Evolutionary conservation across 257 asterid species (phyloP).

Genomic region (Craterostigma plantagineum): DNA sequence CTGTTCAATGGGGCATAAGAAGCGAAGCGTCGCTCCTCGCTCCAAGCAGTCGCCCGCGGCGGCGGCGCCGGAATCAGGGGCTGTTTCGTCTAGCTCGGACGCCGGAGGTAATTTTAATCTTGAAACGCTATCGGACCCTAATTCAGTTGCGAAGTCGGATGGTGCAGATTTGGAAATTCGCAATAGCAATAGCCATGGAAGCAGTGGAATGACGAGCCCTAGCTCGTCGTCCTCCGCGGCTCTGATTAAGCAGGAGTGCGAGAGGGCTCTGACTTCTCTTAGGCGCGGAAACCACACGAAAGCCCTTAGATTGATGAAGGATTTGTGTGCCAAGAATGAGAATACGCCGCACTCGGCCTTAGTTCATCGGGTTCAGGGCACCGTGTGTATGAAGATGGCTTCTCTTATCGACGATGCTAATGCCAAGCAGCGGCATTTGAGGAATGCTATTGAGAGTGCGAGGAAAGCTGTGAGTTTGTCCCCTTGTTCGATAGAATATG

Average conservation of each 20-base stretch:
- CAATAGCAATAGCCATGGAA: background rate
- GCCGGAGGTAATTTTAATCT: slow-evolving; percentile 9
- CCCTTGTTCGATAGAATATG: slow-evolving; percentile 62
- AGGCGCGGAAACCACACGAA: slow-evolving; percentile 56
- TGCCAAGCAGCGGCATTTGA: slow-evolving; percentile 46
- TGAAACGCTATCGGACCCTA: slow-evolving; percentile 3
- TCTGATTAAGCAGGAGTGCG: slow-evolving; percentile 41
- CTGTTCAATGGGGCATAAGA: slow-evolving; percentile 19
- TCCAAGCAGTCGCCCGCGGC: slow-evolving; percentile 11
- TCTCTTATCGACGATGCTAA: slow-evolving; percentile 42
- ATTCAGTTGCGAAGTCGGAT: slow-evolving; percentile 9
- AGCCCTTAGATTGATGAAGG: slow-evolving; percentile 68
- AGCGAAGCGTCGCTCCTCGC: slow-evolving; percentile 21
- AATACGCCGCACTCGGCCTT: slow-evolving; percentile 37
- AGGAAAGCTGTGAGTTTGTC: slow-evolving; percentile 32
- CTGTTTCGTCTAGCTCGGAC: background rate
- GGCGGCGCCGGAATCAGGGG: slow-evolving; percentile 3
- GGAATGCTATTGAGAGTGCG: slow-evolving; percentile 61
- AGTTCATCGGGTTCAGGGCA: slow-evolving; percentile 56
- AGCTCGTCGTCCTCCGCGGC: slow-evolving; percentile 15
- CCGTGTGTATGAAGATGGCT: slow-evolving; percentile 49
- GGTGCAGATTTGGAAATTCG: slow-evolving; percentile 2
- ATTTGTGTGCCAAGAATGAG: slow-evolving; percentile 38
- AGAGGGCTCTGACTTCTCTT: slow-evolving; percentile 47
- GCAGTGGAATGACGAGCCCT: slow-evolving; percentile 6